Evolutionary conservation across 2,329 filamentous ascomycete species (phyloP), one percentile per base, ranked within the genome.

Genomic region (Fusarium sublunatum): DNA sequence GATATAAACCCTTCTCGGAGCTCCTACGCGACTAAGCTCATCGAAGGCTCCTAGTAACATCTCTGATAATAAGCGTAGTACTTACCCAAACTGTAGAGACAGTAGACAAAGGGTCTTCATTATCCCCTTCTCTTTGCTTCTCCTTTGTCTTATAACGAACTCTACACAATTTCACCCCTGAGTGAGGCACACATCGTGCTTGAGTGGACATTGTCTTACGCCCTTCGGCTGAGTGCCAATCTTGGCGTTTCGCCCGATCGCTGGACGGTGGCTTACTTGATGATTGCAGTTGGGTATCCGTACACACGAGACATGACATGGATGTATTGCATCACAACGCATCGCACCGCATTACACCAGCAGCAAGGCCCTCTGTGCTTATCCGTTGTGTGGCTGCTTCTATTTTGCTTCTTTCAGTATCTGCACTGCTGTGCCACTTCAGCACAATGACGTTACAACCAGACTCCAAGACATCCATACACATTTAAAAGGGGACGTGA

Each of bases 321-420:
- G 49, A 41, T 53, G 51, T 58, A 51, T 55, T 62, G 51, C 64
- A 68, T 66, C 64, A 65, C 50, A 48, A 54, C 55, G 44, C 43
- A 62, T 50, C 34, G 32, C 53, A 65, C 64, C 31, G 32, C 53
- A 65, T 64, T 42, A 47, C 45, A 69, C 52, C 59, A 65, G 45
- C 41, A 31, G 12, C 28, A 43, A 52, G 24, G 19, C 49, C 15
- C 32, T 51, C 45, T 64, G 39, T 44, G 40, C 45, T 46, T 42
- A 12, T 52, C 56, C 38, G 38, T 13, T 42, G 22, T 61, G 56
- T 60, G 57, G 45, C 58, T 47, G 46, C 53, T 62, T 57, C 61
- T 39, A 52, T 59, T 66, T 34, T 50, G 51, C 62, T 62, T 49
- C 54, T 59, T 63, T 24, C 45, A 31, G 22, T 28, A 29, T 13